Evolutionary conservation across 2,329 filamentous ascomycete genomes (phyloP), one percentile per base, ranked within the genome.

Genomic region (Arthrobotrys megalospora): DNA sequence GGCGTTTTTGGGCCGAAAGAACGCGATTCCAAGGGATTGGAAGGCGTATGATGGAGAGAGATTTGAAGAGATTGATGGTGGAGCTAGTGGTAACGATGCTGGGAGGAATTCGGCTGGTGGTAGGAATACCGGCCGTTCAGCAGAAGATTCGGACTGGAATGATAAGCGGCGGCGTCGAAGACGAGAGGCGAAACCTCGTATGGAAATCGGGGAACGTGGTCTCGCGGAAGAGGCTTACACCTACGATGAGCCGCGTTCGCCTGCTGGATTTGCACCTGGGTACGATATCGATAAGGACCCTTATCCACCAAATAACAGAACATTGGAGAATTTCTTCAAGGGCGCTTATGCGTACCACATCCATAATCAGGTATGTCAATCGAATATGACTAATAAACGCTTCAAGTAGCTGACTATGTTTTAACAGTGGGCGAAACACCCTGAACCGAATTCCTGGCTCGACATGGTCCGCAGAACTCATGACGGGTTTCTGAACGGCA

Each of bases 301-400:
- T 38, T 88, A 86, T 80, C 87, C 87, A 16, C 87, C 87, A n/a
- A 88, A 87, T 79, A 89, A 89, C 80, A 85, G 88, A 45, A 88
- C 87, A 0, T 71, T 89, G 58, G 86, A 88, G 81, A 87, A 88
- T 80, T 89, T 89, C 82, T 88, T 89, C 83, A 84, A 86, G 5
- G 88, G 88, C 0, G 86, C 87, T 21, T 89, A 87, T 86, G 88
- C 87, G 32, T 89, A 89, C 81, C 88, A 89, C 81, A 86, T 88
- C 76, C 87, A 89, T 81, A 89, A 89, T 79, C 87, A 88, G 84
- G 87, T 88, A 82, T 82, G 85, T 47, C 11, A 32, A 41, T 19
- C 41, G 19, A 11, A 19, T 7, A 48, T 41, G 19, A 24, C 6
- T 12, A n/a, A 16, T 1, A 6, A 10, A 5, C 3, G 11, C 21